Conservation (phyloP, 2,329 filamentous ascomycete genomes). For the Calycina herbarum region DNA sequence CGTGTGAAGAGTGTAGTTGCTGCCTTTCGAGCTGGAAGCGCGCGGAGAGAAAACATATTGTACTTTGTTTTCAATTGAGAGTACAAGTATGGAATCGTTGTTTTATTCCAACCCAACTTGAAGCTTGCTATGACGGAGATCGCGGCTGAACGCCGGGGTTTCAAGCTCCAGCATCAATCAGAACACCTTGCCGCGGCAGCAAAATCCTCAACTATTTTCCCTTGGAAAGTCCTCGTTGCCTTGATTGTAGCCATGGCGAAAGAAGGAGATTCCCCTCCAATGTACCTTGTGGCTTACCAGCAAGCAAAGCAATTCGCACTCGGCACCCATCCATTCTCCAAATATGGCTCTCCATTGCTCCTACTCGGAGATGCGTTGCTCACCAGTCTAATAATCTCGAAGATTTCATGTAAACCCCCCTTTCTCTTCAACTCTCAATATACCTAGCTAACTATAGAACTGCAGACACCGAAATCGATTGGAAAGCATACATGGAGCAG, state of each 20-base stretch:
- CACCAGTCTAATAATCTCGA: conserved; percentile 33
- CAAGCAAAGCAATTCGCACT: conserved; percentile 32
- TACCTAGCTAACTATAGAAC: background rate
- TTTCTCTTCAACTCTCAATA: background rate
- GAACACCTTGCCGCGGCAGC: background rate
- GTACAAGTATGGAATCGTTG: background rate
- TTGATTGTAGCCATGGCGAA: conserved; percentile 12
- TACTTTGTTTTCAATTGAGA: background rate
- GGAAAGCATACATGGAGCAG: conserved; percentile 96
- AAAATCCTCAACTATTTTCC: background rate
- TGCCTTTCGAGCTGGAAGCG: conserved; percentile 17
- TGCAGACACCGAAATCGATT: conserved; percentile 95
- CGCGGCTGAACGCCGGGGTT: background rate
- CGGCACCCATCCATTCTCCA: conserved; percentile 32
- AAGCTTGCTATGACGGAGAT: background rate
- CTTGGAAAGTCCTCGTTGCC: background rate
- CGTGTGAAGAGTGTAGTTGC: conserved; percentile 16
- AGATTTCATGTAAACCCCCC: conserved; percentile 32
- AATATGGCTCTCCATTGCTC: conserved; percentile 30
- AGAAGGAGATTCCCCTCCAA: conserved; percentile 12
- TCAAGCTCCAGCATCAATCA: background rate
- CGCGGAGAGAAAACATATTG: conserved; percentile 28
- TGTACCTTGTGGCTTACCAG: conserved; percentile 19
- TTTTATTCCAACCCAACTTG: background rate
- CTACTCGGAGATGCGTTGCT: conserved; percentile 35